phyloP scores from a whole-genome alignment of 345 rosid genomes.

The Salix dunnii region DNA sequence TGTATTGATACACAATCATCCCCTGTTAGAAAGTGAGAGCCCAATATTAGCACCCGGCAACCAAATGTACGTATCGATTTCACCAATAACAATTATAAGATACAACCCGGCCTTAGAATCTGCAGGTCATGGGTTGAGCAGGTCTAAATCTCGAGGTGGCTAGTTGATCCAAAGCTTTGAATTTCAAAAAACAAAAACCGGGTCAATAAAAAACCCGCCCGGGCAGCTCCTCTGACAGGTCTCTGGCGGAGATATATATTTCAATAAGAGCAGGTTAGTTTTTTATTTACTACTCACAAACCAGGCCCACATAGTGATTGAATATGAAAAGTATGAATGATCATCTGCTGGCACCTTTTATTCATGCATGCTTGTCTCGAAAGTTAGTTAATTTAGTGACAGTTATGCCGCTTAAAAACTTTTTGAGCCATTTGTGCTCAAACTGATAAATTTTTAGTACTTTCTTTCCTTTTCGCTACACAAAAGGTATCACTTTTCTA shows the following conservation, averaged over 20 bases:
- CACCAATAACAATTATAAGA: neutral
- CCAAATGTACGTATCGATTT: neutral
- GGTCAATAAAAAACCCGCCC: too few species aligned
- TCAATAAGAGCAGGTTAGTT: neutral
- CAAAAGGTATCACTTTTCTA: slow-evolving; percentile 3
- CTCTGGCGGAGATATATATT: too few species aligned
- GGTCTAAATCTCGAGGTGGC: too few species aligned
- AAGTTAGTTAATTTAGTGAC: slow-evolving; percentile 49
- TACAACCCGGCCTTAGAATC: too few species aligned
- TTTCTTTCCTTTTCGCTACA: neutral
- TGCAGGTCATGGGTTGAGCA: too few species aligned
- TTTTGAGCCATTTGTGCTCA: slow-evolving; percentile 11
- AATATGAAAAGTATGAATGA: slow-evolving; percentile 9
- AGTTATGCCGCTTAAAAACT: slow-evolving; percentile 29
- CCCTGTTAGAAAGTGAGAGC: slow-evolving; percentile 36
- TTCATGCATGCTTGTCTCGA: slow-evolving; percentile 39
- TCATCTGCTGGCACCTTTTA: slow-evolving; percentile 14
- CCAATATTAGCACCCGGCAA: neutral
- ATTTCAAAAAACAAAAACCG: too few species aligned
- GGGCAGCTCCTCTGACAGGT: too few species aligned
- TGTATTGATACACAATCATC: slow-evolving; percentile 93
- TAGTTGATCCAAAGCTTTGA: too few species aligned
- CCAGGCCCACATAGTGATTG: neutral
- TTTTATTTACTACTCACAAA: neutral
- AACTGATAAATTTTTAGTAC: slow-evolving; percentile 10